phyloP scores from a whole-genome alignment of 176 grass and related monocot genomes.

The Triticum timopheevii region DNA sequence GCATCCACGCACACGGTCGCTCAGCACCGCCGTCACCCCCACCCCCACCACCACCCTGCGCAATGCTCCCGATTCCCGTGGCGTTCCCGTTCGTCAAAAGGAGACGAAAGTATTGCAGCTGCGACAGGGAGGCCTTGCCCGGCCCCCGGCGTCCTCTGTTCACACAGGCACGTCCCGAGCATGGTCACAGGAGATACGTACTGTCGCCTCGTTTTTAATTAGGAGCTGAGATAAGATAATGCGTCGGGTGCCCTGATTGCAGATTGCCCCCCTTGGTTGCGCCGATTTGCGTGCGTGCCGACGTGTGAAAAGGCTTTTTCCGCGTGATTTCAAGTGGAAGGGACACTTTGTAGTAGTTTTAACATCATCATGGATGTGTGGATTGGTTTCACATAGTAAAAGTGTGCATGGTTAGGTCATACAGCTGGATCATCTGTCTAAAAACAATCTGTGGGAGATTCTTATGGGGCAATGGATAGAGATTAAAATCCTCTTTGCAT shows the following conservation, averaged over 20 bases:
- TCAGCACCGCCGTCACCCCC: not conserved
- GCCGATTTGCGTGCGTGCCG: not conserved
- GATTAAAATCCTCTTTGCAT: no score
- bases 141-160: not conserved
- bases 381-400: not conserved
- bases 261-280: not conserved
- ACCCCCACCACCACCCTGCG: not conserved
- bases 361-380: not conserved
- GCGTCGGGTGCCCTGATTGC: not conserved
- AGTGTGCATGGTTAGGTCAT: not conserved
- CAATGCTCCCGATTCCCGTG: not conserved
- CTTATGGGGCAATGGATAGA: not conserved
- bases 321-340: not conserved
- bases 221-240: not conserved
- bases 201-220: not conserved
- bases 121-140: conserved; percentile 4
- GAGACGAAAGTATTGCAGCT: not conserved
- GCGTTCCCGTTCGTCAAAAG: conserved; percentile 31
- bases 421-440: not conserved
- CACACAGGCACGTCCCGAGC: conserved; percentile 35
- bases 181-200: not conserved
- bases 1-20: not conserved
- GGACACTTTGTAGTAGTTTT: not conserved
- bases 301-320: not conserved
- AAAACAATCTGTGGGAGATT: not conserved